Percentiles rank a stretch among this genome's conserved stretches.
phyloP scores from a whole-genome alignment of 1,284 basidiomycete genomes.

The Ustilago esculenta region DNA sequence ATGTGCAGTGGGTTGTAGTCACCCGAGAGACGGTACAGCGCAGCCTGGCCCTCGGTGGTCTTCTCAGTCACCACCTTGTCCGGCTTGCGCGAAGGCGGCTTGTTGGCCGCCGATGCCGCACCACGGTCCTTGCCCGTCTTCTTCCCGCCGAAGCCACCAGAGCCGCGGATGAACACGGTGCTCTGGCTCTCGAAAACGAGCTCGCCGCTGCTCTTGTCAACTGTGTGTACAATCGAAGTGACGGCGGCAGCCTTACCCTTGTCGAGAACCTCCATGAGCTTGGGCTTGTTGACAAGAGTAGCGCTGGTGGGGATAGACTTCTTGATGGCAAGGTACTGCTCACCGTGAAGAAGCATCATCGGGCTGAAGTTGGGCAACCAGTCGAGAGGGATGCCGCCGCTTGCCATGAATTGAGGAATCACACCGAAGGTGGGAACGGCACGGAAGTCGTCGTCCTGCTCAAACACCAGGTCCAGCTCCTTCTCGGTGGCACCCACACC shows the following conservation, averaged over 20 bases:
- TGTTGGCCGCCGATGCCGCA: slow-evolving; percentile 83
- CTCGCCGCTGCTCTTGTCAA: slow-evolving; percentile 73
- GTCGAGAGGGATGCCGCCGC: slow-evolving; percentile 72
- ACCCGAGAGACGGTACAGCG: slow-evolving; percentile 74
- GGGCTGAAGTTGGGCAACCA: slow-evolving; percentile 93
- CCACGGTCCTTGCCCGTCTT: slow-evolving; percentile 88
- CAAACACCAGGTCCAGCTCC: slow-evolving; percentile 91
- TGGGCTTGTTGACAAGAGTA: slow-evolving; percentile 80
- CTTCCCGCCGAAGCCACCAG: slow-evolving; percentile 94
- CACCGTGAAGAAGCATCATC: slow-evolving; percentile 96
- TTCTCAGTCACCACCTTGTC: slow-evolving; percentile 63
- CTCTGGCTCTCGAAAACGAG: slow-evolving; percentile 91
- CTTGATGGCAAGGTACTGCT: slow-evolving; percentile 92
- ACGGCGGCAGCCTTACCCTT: slow-evolving; percentile 63
- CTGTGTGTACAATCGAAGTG: slow-evolving; percentile 46
- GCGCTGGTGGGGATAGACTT: slow-evolving; percentile 86
- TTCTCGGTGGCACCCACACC: slow-evolving; percentile 93
- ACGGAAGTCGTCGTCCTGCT: slow-evolving; percentile 85
- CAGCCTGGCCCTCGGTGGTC: slow-evolving; percentile 70
- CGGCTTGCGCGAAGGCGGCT: slow-evolving; percentile 72
- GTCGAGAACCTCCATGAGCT: slow-evolving; percentile 71
- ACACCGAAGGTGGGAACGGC: slow-evolving; percentile 94
- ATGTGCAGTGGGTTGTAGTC: slow-evolving; percentile 89
- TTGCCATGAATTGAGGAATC: slow-evolving; percentile 81
- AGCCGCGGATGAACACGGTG: slow-evolving; percentile 90